phyloP scores from a whole-genome alignment of 1,284 basidiomycete species.

The Meripilus lineatus region DNA sequence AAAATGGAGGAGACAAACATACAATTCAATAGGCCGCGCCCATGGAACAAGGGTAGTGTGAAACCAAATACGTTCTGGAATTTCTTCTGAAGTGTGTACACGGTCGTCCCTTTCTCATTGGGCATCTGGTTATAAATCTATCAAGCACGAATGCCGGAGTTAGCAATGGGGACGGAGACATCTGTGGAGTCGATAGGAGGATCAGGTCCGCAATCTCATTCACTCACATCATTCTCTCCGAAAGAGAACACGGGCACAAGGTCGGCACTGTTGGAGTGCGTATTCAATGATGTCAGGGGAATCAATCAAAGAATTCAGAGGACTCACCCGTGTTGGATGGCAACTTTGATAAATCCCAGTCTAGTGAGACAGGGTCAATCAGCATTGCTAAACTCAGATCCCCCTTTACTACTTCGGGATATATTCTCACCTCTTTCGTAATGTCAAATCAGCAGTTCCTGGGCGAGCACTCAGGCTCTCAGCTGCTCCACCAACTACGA shows the following conservation, averaged over 20 bases:
- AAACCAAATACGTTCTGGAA: slow-evolving; percentile 94
- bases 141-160: background rate
- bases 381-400: too few relatives aligned
- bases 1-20: slow-evolving; percentile 21
- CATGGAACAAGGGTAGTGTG: slow-evolving; percentile 94
- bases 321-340: slow-evolving; percentile 84
- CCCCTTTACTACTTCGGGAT: slow-evolving; percentile 15
- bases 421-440: slow-evolving; percentile 78
- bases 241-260: slow-evolving; percentile 96
- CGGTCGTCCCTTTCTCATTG: slow-evolving; percentile 88
- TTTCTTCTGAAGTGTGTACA: slow-evolving; percentile 83
- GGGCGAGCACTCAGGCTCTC: slow-evolving; percentile 93
- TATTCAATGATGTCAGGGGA: too few relatives aligned
- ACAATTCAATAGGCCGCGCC: slow-evolving; percentile 90
- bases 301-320: slow-evolving; percentile 1
- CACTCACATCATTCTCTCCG: slow-evolving; percentile 92
- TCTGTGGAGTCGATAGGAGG: background rate
- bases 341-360: slow-evolving; percentile 94
- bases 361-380: slow-evolving; percentile 31
- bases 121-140: slow-evolving; percentile 96
- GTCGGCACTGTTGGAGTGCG: slow-evolving; percentile 78
- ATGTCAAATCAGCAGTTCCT: slow-evolving; percentile 91
- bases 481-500: slow-evolving; percentile 95
- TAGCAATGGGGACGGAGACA: background rate
- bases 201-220: background rate